Percentiles rank a stretch among this genome's conserved stretches.
These are phyloP conservation scores for Tilletia setariae DNA, from an alignment of 1,284 basidiomycete species.

Conservation along the genomic window DNA sequence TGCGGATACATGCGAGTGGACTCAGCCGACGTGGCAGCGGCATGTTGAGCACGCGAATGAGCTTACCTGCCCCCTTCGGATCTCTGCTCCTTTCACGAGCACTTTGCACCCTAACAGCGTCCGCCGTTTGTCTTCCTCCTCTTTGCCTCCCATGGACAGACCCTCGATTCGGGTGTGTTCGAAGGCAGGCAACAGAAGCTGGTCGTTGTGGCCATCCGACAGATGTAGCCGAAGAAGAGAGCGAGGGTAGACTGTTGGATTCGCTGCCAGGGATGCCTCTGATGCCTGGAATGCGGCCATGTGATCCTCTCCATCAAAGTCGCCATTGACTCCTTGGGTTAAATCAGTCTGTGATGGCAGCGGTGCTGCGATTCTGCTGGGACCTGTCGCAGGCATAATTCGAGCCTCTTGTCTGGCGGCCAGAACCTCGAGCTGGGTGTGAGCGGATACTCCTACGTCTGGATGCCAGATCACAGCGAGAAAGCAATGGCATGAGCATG, in stretches of 20 bases:
- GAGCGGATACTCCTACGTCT: constrained; percentile 5
- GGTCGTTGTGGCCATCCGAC: background rate
- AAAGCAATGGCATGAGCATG: too few relatives aligned
- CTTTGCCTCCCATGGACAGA: background rate
- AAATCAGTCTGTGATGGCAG: background rate
- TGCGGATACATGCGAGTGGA: too few relatives aligned
- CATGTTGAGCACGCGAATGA: too few relatives aligned
- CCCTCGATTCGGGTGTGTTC: background rate
- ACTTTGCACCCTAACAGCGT: constrained; percentile 6
- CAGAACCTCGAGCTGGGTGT: constrained; percentile 8
- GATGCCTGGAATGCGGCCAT: background rate
- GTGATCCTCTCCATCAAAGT: background rate
- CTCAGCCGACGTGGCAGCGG: too few relatives aligned
- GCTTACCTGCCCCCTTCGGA: constrained; percentile 1
- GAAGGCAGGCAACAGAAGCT: background rate
- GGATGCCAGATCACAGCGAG: too few relatives aligned
- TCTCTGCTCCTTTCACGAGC: background rate
- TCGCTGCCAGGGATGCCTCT: background rate
- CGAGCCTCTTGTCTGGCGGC: background rate
- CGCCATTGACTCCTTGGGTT: background rate
- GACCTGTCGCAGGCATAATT: background rate
- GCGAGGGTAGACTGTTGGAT: constrained; percentile 1
- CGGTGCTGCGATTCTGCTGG: background rate
- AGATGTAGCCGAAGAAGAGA: background rate
- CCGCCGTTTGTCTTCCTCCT: background rate